Evolutionary conservation across 345 rosid species (phyloP), one percentile per base, ranked within the genome.

Genomic region (Raphanus raphanistrum): DNA sequence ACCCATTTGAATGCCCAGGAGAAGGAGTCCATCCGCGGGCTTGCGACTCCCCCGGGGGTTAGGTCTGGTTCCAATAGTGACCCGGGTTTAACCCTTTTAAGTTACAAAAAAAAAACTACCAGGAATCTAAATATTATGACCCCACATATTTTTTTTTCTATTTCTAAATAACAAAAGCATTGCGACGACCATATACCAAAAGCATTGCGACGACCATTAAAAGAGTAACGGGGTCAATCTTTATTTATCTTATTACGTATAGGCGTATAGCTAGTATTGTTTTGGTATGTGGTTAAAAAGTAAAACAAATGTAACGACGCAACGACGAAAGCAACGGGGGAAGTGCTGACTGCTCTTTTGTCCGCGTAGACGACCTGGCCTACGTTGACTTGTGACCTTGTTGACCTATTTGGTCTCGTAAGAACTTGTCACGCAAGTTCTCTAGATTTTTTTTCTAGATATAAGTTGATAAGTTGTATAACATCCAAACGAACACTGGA

Each of bases 361-460:
- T 4, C 21, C 66, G 36, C 71, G 48, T 71, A 63, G 17, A 28
- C 41, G 75, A 63, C 70, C 31, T 4, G 4, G 61, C 29, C 62
- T 29, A 38, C 50, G 60, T 63, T 77, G 41, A 68, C 12, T 70
- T 35, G 35, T 63, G 66, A 63, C 59, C 10, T 48, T 21, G 2
- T 55, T 71, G 71, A 77, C 57, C 26, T 38, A 5, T 70, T 52
- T 2, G n/a, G 28, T 64, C 67, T 26, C 7, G 27, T 50, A n/a
- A 50, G 71, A 71, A 70, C 59, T 77, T 70, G 6, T 52, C 66
- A 70, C 12, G 54, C 79, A 69, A 77, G 66, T 70, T 62, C 64
- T 50, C 15, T 10, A 48, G 16, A 52, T 4, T 13, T 27, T 11
- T 11, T 5, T 4, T 61, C 67, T 62, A 50, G 31, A 32, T 26